Conservation (phyloP, 179 eudicot species). For the Silene coronaria region DNA sequence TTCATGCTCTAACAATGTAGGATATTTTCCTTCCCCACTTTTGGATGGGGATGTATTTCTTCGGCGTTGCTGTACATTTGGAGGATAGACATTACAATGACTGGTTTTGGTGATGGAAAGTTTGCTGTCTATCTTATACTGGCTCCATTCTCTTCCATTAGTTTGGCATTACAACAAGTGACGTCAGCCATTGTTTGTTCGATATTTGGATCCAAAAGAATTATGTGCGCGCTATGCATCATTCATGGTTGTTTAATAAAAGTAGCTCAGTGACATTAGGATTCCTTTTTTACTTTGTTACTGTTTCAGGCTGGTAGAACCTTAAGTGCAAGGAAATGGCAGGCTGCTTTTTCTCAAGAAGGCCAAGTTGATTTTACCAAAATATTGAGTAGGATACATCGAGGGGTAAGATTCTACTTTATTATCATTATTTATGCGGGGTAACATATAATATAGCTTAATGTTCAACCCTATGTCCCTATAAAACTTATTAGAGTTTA, state of each 20-base stretch:
- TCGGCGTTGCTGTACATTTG: too few species aligned
- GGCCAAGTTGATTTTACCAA: slow-evolving; percentile 88
- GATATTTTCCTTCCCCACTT: too few species aligned
- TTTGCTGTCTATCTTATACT: not conserved
- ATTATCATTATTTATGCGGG: not conserved
- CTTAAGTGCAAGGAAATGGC: slow-evolving; percentile 86
- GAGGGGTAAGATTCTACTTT: slow-evolving; percentile 63
- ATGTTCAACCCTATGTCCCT: not conserved
- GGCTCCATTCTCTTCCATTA: not conserved
- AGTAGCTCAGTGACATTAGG: not conserved
- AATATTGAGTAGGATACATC: slow-evolving; percentile 75
- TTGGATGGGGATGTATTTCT: not conserved
- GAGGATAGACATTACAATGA: not conserved
- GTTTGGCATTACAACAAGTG: not conserved
- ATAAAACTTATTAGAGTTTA: too few species aligned
- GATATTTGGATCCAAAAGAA: slow-evolving; percentile 5
- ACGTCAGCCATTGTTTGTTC: not conserved
- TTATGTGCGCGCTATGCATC: not conserved
- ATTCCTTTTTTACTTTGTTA: not conserved
- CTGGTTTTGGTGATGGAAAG: not conserved
- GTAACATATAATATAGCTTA: not conserved
- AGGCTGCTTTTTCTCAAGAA: slow-evolving; percentile 72
- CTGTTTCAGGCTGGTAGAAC: slow-evolving; percentile 80
- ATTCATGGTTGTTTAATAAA: not conserved
- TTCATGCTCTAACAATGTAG: too few species aligned